Base-by-base conservation (phyloP, 2,329 filamentous ascomycete genomes). In the Scytalidium sp. region DNA sequence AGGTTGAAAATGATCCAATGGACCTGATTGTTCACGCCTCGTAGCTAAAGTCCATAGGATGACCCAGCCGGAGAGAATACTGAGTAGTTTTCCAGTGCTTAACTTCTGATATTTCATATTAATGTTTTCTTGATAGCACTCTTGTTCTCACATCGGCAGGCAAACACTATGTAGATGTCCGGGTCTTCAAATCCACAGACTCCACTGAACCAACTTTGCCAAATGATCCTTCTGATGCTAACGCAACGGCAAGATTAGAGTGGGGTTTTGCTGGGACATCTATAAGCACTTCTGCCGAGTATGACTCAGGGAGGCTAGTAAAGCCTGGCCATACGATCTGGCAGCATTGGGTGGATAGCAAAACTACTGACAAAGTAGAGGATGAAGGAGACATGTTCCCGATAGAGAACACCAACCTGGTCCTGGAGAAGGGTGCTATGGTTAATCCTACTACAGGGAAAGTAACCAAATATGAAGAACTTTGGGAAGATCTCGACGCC, bases 321-420 rank as follows among this genome's bases (percentile, higher is more conserved):
- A 50, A 40, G 13, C 48, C 53, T 8, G 46, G 51, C 20, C 62
- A 63, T 43, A 63, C 58, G 7, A 42, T 58, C 36, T 66, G 61
- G 64, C 54, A 52, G 4, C 60, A 62, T 43, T 60, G 56, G 56
- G 49, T 62, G 20, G 60, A 62, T 41, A 56, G 41, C n/a, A 60
- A 59, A 22, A 60, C 51, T 10, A 53, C 52, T 15, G 49, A 59
- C 1, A 52, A 59, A 27, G 57, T 60, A 4, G 44, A 43, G 21
- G 65, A 67, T 53, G 62, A 67, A 44, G 65, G 65, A 0, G 56
- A 64, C 23, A 62, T 67, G 61, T 57, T 48, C n/a, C 56, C 57
- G 2, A 49, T 57, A 42, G 22, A 27, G 9, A 50, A 55, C 21
- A 52, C 60, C 41, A 55, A 56, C 4, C 54, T 60, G 22, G 56